Evolutionary conservation across 2,329 filamentous ascomycete genomes (phyloP), one percentile per base, ranked within the genome.

Genomic region (Talaromyces sp.): DNA sequence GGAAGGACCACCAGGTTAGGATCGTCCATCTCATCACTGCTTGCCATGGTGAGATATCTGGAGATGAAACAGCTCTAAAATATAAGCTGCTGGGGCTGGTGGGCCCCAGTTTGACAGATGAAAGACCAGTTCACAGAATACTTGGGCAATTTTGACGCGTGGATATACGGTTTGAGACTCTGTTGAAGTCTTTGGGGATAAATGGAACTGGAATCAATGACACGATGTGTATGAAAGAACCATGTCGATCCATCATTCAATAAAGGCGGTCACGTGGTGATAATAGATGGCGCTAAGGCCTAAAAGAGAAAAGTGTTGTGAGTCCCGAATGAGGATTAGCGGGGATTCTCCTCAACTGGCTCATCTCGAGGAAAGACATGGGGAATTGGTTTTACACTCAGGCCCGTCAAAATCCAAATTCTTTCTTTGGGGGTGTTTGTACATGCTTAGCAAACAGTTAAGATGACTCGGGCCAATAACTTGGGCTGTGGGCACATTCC

Each of bases 1-100:
- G 71, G 66, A n/a, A 75, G 60, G 8, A 71, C 44, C 17, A 70
- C 61, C 11, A 50, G 4, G 39, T 62, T 59, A 3, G 52, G 43
- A 10, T 65, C 61, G 6, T 65, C 63, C 6, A 22, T 37, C 1
- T 20, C 20, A 19, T 58, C 47, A 20, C 35, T 46, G 22, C 40
- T 49, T 14, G 52, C 48, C 58, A 60, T 60, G 7, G 32, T 50
- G 37, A 16, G 20, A n/a, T 22, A 20, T 1, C 11, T 32, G 3
- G 9, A 30, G 19, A 4, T 19, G 22, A 22, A 27, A 14, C 19
- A 37, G 32, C 32, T 27, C 36, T 16, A 19, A 7, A 10, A 24
- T 4, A 10, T 13, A 27, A 20, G 22, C 3, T 22, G 36, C 33
- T 39, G 54, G 53, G 54, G 53, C 53, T 13, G 16, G 4, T 20